These are phyloP conservation scores for Penicillium riverlandense DNA, from an alignment of 495 filamentous ascomycete genomes.

Conservation along the genomic window DNA sequence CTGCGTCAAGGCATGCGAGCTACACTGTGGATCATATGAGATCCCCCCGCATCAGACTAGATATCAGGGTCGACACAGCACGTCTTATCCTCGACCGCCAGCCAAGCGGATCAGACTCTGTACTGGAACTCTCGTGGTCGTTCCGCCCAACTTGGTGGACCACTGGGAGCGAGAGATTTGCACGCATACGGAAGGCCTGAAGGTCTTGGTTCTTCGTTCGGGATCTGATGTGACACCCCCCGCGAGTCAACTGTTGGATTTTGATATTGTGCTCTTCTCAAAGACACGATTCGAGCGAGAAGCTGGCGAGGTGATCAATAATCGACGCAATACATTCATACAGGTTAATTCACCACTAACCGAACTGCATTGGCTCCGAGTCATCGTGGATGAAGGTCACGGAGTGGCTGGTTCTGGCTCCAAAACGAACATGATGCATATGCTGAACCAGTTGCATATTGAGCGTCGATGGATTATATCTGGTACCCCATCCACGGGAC, in stretches of 20 bases:
- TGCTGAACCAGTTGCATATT: slow-evolving; percentile 60
- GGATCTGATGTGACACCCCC: slow-evolving; percentile 50
- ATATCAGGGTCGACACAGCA: slow-evolving; percentile 33
- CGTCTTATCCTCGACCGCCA: slow-evolving; percentile 28
- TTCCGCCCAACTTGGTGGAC: slow-evolving; percentile 42
- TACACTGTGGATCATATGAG: slow-evolving; percentile 46
- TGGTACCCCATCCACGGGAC: slow-evolving; percentile 77
- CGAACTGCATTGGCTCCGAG: slow-evolving; percentile 70
- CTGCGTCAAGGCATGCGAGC: slow-evolving; percentile 50
- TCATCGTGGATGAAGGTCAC: slow-evolving; percentile 91
- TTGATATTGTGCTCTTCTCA: slow-evolving; percentile 77
- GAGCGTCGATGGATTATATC: slow-evolving; percentile 84
- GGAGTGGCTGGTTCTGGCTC: slow-evolving; percentile 55
- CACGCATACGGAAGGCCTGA: slow-evolving; percentile 64
- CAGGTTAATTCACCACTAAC: slow-evolving; percentile 53
- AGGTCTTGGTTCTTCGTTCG: slow-evolving; percentile 50
- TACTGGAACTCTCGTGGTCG: slow-evolving; percentile 53
- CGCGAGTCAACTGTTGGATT: slow-evolving; percentile 50
- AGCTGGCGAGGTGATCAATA: slow-evolving; percentile 24
- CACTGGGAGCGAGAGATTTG: slow-evolving; percentile 55
- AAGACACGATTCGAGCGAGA: slow-evolving; percentile 65
- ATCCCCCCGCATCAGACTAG: slow-evolving; percentile 42
- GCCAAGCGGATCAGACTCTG: slow-evolving; percentile 54
- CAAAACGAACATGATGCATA: slow-evolving; percentile 57
- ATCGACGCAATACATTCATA: slow-evolving; percentile 23